Base-by-base conservation (phyloP, 176 grass and related monocot species). In the Carex parvula region DNA sequence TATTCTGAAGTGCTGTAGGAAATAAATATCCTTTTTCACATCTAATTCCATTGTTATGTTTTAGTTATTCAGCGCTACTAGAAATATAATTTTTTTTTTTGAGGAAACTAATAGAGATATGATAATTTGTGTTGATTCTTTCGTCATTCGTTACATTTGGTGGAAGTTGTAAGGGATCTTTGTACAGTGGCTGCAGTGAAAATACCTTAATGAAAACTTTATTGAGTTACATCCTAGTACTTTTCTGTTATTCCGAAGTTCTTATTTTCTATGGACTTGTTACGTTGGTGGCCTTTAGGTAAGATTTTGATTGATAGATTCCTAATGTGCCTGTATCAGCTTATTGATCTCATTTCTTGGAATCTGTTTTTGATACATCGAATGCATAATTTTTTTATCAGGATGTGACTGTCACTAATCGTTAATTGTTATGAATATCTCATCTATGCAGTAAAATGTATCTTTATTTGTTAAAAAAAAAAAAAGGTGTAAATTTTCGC, bases 51-150 rank as follows among this genome's bases (percentile, higher is more conserved):
- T 33, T 18, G 10, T 17, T 77, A 15, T 32, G 4, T 32, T 78
- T 57, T 78, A 77, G 50, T 77, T 77, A 57, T 32, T 77, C 6
- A 29, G 73, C 24, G 4, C 24, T 33, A 57, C 7, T 57, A 78
- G 48, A 57, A 15, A 57, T 26, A 41, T 71, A 8, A 20, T 46
- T 50, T 50, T 48, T 11, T n/a, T 50, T 50, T 11, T 50, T 3
- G 46, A 50, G 46, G 46, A 50, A 50, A 50, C 50, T 33, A 57
- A 3, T 57, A 78, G 48, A 57, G 26, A 57, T 39, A 70, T 29
- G 68, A 74, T 74, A 53, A 17, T 22, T 78, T 57, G 73, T 32
- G 73, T 56, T 78, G 26, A 78, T 75, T 75, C 71, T 75, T 75
- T 26, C 71, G 30, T 54, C 46, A 75, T 75, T 54, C 21, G 54